Evolutionary conservation across 2,329 filamentous ascomycete species (phyloP), one percentile per base, ranked within the genome.

Genomic region (Juglanconis oblonga): DNA sequence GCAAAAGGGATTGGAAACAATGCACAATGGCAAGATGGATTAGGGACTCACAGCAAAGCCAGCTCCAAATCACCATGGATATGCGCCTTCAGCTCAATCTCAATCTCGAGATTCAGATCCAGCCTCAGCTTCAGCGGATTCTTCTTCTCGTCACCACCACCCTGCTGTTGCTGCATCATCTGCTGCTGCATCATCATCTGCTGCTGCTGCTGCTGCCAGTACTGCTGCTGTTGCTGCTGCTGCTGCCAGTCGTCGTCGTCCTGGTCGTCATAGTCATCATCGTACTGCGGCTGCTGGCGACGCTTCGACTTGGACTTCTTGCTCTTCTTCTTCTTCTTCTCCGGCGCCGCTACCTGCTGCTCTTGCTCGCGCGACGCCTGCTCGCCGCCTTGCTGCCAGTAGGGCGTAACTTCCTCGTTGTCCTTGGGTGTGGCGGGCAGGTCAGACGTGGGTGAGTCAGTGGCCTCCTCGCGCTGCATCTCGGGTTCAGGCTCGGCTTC

Each of bases 11-110:
- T 32, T 32, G 56, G 48, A 31, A 40, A 13, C 44, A 13, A 48
- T n/a, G n/a, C n/a, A n/a, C n/a, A 17, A 29, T n/a, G 42, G 49
- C 32, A 40, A 55, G 57, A 35, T 47, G 38, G 31, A 45, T 48
- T 1, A 14, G 62, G 33, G n/a, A 74, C 76, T 66, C 82, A 91
- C 89, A 89, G 85, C 69, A 92, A 79, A 60, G 84, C 86, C 62
- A 92, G 73, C 8, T 88, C 91, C 69, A 93, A 72, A 76, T 92
- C 90, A 68, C 90, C 90, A 67, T 91, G 85, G 64, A 93, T 91
- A 71, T 85, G 88, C 24, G 90, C 90, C 78, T 91, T 92, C 57
- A 93, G 77, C 73, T 91, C 86, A 66, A 93, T 89, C 75, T 93
- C 89, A 55, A 93, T 82, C 68, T 93, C 90, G 56, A 93, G 75